phyloP scores from a whole-genome alignment of 768 basidiomycete genomes.

The Hygrophoropsis aurantiaca region DNA sequence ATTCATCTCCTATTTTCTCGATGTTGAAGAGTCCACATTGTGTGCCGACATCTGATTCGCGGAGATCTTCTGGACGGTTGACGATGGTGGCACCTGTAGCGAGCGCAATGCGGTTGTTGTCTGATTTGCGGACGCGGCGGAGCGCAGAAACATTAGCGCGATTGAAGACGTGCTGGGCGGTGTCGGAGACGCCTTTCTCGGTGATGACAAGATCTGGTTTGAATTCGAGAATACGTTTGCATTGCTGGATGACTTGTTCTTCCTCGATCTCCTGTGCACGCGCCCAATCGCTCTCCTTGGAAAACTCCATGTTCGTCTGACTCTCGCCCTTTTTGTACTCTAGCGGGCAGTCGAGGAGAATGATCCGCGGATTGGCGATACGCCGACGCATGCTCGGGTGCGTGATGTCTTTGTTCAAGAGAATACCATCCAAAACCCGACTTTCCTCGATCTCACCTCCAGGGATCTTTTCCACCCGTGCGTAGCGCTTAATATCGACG shows the following conservation, averaged over 20 bases:
- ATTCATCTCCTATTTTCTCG: constrained; percentile 98
- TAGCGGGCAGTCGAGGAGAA: constrained; percentile 90
- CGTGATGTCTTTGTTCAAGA: constrained; percentile 99
- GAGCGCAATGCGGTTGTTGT: constrained; percentile 97
- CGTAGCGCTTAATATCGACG: constrained; percentile 98
- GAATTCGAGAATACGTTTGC: constrained; percentile 84
- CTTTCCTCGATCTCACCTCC: constrained; percentile 97
- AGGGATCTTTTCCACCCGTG: constrained; percentile 94
- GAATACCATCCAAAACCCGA: constrained; percentile 82
- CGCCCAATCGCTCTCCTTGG: constrained; percentile 91
- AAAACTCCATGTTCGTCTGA: constrained; percentile 98
- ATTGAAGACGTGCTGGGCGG: constrained; percentile 88
- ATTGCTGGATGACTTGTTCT: constrained; percentile 90
- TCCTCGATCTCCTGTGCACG: constrained; percentile 93
- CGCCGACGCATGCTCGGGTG: constrained; percentile 95
- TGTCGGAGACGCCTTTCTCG: constrained; percentile 96
- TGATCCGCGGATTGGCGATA: constrained; percentile 85
- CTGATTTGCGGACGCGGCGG: constrained; percentile 96
- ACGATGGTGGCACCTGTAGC: constrained; percentile 96
- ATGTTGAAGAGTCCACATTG: constrained; percentile 95
- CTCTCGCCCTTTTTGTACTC: constrained; percentile 99
- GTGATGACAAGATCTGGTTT: constrained; percentile 95
- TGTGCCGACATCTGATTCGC: constrained; percentile 90
- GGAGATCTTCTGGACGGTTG: constrained; percentile 92
- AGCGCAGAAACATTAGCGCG: constrained; percentile 90